phyloP scores from a whole-genome alignment of 345 rosid genomes.

The Eucalyptus marginata region DNA sequence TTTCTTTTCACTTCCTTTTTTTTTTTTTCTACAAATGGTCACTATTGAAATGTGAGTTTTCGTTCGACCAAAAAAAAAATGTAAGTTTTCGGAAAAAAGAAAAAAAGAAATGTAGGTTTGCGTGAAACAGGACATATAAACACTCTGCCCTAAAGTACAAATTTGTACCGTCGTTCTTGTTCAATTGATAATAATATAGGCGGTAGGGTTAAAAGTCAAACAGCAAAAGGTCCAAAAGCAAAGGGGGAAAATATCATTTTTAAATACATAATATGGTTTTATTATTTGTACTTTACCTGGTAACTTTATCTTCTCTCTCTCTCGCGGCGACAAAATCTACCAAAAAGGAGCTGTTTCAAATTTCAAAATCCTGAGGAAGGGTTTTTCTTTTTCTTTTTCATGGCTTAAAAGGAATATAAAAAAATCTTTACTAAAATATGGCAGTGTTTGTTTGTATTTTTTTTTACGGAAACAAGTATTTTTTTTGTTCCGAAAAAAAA shows the following conservation, averaged over 20 bases:
- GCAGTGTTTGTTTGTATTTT: too few species aligned
- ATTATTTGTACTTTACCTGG: background rate
- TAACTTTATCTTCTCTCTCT: conserved; percentile 5
- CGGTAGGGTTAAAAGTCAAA: background rate
- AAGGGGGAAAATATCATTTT: background rate
- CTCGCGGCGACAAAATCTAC: conserved; percentile 4
- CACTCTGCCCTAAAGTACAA: background rate
- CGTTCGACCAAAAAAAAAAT: too few species aligned
- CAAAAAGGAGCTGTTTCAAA: background rate
- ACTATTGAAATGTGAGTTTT: background rate
- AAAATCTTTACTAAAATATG: background rate
- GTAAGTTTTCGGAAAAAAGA: too few species aligned
- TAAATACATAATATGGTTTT: background rate
- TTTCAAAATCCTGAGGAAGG: background rate
- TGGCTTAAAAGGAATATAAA: background rate
- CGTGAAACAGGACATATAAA: background rate
- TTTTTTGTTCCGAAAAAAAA: too few species aligned
- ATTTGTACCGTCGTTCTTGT: background rate
- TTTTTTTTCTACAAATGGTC: background rate
- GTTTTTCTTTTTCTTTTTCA: background rate
- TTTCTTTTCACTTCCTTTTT: background rate
- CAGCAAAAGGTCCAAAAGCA: background rate
- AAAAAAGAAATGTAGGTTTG: background rate
- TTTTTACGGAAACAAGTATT: too few species aligned
- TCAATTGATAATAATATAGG: background rate